Evolutionary conservation across 73 alveolate species (phyloP), one percentile per base, ranked within the genome.

Genomic region (Symbiodinium natans): DNA sequence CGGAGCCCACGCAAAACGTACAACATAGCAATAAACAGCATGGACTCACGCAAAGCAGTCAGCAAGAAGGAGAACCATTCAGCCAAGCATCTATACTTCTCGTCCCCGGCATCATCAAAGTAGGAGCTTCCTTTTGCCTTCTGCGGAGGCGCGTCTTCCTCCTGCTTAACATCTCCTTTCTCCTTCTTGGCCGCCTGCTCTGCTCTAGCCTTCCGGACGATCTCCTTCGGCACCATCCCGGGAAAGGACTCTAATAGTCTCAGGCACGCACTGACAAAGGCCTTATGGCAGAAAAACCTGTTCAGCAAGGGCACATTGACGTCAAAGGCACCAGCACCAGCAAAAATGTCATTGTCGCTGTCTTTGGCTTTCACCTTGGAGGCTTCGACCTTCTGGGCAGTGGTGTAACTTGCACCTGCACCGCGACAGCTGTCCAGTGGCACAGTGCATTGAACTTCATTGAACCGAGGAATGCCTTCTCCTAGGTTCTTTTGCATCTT

Each of bases 91-190:
- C 97, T 40, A 40, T 90, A 90, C 52, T 90, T 90, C 77, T 90
- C 97, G 29, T 90, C 97, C 31, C 97, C 97, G 29, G 97, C 97
- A 71, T 90, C 97, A 38, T 90, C 97, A 33, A 90, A 90, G 80
- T 90, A 90, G 40, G 97, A 90, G 9, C 40, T 63, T 29, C 27
- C 27, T 36, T 63, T 63, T 13, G 36, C 36, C 80, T 63, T 63
- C 43, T 11, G 43, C 31, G 74, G 48, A 68, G 36, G 40, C 56
- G 33, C 46, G 41, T n/a, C 10, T 77, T 34, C 54, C 54, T 33
- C 43, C 36, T 38, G 43, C 74, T 89, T 89, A 19, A 39, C 34
- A 80, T 82, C 88, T 27, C 25, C 54, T 52, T 68, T 41, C 52
- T 73, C 89, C 4, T 80, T 88, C 77, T 90, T 73, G 39, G 97